Base-by-base conservation (phyloP, 2,329 filamentous ascomycete genomes). In the Sarocladium brachiariae region DNA sequence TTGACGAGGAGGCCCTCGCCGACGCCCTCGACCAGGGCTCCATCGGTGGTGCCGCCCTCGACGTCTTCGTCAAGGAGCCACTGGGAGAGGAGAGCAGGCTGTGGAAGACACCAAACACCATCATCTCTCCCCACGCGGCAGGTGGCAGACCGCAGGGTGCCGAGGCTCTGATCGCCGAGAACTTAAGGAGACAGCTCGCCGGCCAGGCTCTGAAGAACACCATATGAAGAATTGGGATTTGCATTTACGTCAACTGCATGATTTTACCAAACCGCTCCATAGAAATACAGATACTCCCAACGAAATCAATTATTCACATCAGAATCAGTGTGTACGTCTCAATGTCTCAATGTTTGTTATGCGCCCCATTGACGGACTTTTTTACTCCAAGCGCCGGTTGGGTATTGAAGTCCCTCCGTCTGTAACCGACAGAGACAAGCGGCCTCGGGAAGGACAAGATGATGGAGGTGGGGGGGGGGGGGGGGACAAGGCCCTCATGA, bases 81-180 rank as follows among this genome's bases (percentile, higher is more conserved):
- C 63, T 76, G 52, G 71, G 70, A 2, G 62, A 59, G 49, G 58
- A 58, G 23, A 75, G 70, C 55, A 62, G 61, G 51, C 61, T 81
- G 46, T 81, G 74, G 68, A 72, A 70, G 62, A 68, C 73, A n/a
- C 70, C 67, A 39, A 80, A 80, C 55, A 56, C 70, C 30, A 63
- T 81, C 25, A 63, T 82, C 21, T 79, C 75, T 49, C 78, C 78
- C 0, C 78, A 82, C 54, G 76, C 78, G 1, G 80, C 79, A 0
- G 80, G 80, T 2, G 80, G 80, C 0, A 63, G 82, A 52, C 82
- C 82, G 4, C 79, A 82, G 63, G 80, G 75, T 3, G 70, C 75
- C 0, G 80, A 84, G 68, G 70, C 57, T 5, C 63, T 86, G 59
- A 81, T 84, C 54, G 75, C 77, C 35, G 73, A 80, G 52, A 86